Evolutionary conservation across 1,284 basidiomycete species (phyloP).

Genomic region (Somion occarium): DNA sequence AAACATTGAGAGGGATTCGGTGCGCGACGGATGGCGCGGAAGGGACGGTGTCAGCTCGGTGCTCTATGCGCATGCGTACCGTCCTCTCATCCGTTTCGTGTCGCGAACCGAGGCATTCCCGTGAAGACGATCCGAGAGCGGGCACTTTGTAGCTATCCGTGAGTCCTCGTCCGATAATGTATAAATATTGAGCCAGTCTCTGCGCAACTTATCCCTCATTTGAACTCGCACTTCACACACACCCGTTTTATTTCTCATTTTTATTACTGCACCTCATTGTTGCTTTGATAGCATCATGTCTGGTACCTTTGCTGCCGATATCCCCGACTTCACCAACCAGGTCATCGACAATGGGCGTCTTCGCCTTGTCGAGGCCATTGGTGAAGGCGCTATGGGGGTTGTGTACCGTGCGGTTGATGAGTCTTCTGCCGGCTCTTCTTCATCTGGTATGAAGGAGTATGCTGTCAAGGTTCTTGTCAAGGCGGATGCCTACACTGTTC

Average conservation of each 20-base stretch:
- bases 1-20: no score
- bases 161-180: neutral
- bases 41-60: no score
- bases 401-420: slow-evolving; percentile 35
- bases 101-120: no score
- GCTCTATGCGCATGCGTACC: no score
- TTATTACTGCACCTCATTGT: neutral
- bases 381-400: slow-evolving; percentile 30
- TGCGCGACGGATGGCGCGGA: no score
- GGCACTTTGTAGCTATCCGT: no score
- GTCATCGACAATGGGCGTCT: slow-evolving; percentile 24
- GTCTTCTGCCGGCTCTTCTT: slow-evolving; percentile 46
- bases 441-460: slow-evolving; percentile 25
- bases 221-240: neutral
- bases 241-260: neutral
- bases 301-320: slow-evolving; percentile 9
- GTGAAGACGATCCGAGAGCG: no score
- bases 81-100: no score
- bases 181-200: neutral
- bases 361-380: slow-evolving; percentile 42
- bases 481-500: slow-evolving; percentile 39
- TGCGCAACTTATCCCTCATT: neutral
- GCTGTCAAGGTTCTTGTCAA: slow-evolving; percentile 66
- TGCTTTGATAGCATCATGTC: slow-evolving; percentile 8
- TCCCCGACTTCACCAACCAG: slow-evolving; percentile 20